Evolutionary conservation across 257 asterid genomes (phyloP), one percentile per base, ranked within the genome.

Genomic region (Przewalskia tangutica): DNA sequence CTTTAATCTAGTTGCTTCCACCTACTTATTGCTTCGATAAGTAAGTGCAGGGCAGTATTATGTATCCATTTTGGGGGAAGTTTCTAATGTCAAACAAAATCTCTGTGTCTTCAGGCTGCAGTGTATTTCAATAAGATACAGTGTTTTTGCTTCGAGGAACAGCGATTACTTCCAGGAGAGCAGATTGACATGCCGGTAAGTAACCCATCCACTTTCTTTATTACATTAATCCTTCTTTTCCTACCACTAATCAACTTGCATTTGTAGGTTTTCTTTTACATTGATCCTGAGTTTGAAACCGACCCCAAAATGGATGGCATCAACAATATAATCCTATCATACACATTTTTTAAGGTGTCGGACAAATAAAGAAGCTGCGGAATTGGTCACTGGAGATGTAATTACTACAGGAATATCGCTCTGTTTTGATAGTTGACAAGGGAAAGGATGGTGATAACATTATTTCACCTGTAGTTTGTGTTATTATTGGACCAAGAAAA

Each of bases 141-240:
- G 77, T 94, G 98, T 85, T 94, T 94, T 84, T 94, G 97, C 89
- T 94, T 92, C 67, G 98, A 94, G 85, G 98, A 94, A 84, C 98
- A 94, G 62, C 89, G 92, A 0, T 93, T 94, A 71, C 95, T 94
- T 77, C 98, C 98, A 2, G 97, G 98, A 63, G 98, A 94, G 87
- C 97, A 89, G 81, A 92, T 92, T 65, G 97, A 92, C 89, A 94
- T 94, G 98, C 98, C 97, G 10, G 97, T 94, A 70, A 86, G 94
- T 85, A 60, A 20, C 67, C 46, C 64, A 55, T 55, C 9, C 66
- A 16, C 32, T 55, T 44, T 73, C 81, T 42, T 4, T 14, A 51
- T 62, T 36, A 42, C 68, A 3, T 44, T 20, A 4, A 13, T 53
- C 48, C 53, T 8, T 42, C 8, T 18, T 20, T 70, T 77, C 36